These are phyloP conservation scores for Eremothecium gossypii DNA, from an alignment of 1,139 yeast species.

Conservation along the genomic window DNA sequence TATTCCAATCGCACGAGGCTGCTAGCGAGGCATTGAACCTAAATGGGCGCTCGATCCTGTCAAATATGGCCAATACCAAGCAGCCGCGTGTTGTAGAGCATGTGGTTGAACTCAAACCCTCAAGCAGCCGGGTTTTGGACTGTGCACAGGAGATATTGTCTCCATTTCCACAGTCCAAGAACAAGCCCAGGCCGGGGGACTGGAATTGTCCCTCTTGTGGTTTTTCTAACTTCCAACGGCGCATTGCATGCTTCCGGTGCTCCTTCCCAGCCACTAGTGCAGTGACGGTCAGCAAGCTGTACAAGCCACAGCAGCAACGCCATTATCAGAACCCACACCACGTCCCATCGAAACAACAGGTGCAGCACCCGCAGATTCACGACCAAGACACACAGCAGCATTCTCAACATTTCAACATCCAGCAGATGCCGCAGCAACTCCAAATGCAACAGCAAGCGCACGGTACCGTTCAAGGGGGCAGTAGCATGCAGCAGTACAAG, in stretches of 20 bases:
- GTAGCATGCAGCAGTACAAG: conserved; percentile 1
- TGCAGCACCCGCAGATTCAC: conserved; percentile 6
- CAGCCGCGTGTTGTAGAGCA: conserved; percentile 49
- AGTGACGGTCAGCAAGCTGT: conserved; percentile 26
- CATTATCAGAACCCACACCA: conserved; percentile 8
- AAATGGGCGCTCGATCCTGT: conserved; percentile 47
- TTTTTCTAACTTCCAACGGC: conserved; percentile 85
- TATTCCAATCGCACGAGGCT: conserved; percentile 77
- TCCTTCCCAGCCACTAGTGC: conserved; percentile 79
- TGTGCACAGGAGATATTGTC: conserved; percentile 71
- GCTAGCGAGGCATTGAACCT: conserved; percentile 67
- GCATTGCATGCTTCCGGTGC: conserved; percentile 91
- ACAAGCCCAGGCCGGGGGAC: conserved; percentile 92
- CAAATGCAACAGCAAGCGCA: conserved; percentile 12
- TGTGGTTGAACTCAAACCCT: conserved; percentile 78
- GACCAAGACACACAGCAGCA: conserved; percentile 7
- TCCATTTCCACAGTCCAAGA: conserved; percentile 81
- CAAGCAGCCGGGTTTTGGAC: conserved; percentile 67
- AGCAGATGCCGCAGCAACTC: conserved; percentile 9
- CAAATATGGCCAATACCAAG: conserved; percentile 28
- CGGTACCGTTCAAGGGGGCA: conserved; percentile 7
- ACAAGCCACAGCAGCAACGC: conserved; percentile 9
- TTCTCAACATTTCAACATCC: not conserved
- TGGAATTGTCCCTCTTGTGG: conserved; percentile 98
- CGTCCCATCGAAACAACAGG: conserved; percentile 6